Evolutionary conservation across 1,284 basidiomycete genomes (phyloP).

Genomic region (Papiliotrema laurentii): DNA sequence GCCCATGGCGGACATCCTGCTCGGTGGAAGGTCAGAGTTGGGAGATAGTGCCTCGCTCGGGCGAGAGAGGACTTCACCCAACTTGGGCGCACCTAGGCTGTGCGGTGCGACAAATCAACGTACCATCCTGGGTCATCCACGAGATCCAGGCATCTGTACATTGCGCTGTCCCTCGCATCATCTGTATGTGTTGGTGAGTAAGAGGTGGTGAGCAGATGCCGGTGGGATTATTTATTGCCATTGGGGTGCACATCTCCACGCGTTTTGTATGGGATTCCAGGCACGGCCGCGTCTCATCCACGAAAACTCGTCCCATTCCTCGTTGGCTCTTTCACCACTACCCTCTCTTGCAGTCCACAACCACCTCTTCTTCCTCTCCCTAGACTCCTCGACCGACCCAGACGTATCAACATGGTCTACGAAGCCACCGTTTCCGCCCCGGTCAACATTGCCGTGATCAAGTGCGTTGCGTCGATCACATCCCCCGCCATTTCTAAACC

Average conservation of each 20-base stretch:
- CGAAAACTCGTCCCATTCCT: background rate
- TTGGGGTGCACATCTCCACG: too few relatives aligned
- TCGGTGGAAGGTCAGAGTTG: background rate
- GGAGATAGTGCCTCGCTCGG: too few relatives aligned
- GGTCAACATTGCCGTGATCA: slow-evolving; percentile 95
- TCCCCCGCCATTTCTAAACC: background rate
- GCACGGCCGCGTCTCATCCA: background rate
- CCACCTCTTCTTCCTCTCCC: background rate
- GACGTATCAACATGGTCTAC: slow-evolving; percentile 51
- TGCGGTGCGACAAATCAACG: too few relatives aligned
- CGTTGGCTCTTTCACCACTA: too few relatives aligned
- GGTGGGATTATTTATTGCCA: too few relatives aligned
- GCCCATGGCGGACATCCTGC: background rate
- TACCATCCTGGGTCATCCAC: too few relatives aligned
- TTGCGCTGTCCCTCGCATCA: too few relatives aligned
- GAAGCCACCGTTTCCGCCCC: slow-evolving; percentile 89
- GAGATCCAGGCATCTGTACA: too few relatives aligned
- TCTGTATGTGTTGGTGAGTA: too few relatives aligned
- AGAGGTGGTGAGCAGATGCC: too few relatives aligned
- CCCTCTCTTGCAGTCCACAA: too few relatives aligned
- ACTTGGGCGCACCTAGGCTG: background rate
- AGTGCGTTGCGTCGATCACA: slow-evolving; percentile 54
- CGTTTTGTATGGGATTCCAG: too few relatives aligned
- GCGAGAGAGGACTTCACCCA: background rate
- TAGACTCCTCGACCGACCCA: background rate